Base-by-base conservation (phyloP, 208 protist species). In the Tetramitus jugosus region DNA sequence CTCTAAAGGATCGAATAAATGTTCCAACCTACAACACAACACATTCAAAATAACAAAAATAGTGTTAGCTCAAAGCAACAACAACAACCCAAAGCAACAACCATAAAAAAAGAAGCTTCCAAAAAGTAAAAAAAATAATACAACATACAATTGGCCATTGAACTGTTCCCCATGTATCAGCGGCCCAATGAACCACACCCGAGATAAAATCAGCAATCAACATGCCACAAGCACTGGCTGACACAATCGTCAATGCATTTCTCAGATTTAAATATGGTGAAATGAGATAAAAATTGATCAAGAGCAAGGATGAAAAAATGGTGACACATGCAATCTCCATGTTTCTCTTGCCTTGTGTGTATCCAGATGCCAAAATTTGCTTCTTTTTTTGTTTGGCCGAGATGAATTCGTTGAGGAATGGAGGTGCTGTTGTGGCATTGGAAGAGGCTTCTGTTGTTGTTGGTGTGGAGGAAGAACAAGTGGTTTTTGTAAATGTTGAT, bases 1-100 rank as follows among this genome's bases (percentile, higher is more conserved):
- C 93, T 46, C 93, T 85, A 84, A 96, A 96, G 72, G 90, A 93
- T 69, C 93, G 90, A 71, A 96, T 95, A 80, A 96, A 95, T 79
- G 85, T 91, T 79, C 49, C 23, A 65, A 31, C 65, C n/a, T n/a
- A n/a, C n/a, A n/a, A n/a, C n/a, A n/a, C n/a, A n/a, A n/a, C n/a
- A n/a, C n/a, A n/a, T n/a, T n/a, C n/a, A n/a, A n/a, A n/a, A n/a
- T n/a, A n/a, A n/a, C 17, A 64, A 76, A 14, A 67, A 64, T 61
- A 64, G 17, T 29, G n/a, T 17, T n/a, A 20, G 14, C 31, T 20
- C 17, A 42, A 62, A 17, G 26, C n/a, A n/a, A 20, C 56, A 20
- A 61, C n/a, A 20, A 14, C 71, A 20, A 76, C 20, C 14, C 37
- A 14, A 42, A 61, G 20, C 31, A 35, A 14, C n/a, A n/a, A n/a